Evolutionary conservation across 2,329 filamentous ascomycete genomes (phyloP).

Genomic region (Blastomyces silverae): DNA sequence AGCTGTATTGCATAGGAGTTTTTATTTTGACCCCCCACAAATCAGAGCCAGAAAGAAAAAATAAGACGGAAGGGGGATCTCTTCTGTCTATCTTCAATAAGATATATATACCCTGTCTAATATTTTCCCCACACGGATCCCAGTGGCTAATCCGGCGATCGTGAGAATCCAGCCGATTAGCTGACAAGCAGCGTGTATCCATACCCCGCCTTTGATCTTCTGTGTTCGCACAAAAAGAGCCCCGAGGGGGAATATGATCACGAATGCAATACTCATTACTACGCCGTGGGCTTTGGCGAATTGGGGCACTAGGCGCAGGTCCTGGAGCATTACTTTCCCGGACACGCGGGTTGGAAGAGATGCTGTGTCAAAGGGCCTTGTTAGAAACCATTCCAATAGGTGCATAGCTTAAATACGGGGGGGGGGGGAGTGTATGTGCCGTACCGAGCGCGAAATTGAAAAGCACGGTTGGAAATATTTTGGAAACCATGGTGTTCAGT

Average conservation of each 20-base stretch:
- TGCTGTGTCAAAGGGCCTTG: background rate
- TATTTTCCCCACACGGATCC: constrained; percentile 28
- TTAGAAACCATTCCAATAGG: background rate
- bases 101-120: constrained; percentile 19
- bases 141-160: constrained; percentile 27
- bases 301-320: constrained; percentile 20
- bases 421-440: too few species aligned
- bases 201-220: constrained; percentile 20
- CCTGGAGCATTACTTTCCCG: constrained; percentile 17
- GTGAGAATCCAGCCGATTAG: constrained; percentile 27
- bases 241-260: constrained; percentile 26
- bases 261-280: constrained; percentile 27
- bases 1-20: constrained; percentile 13
- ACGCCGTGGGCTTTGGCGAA: constrained; percentile 25
- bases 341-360: constrained; percentile 7
- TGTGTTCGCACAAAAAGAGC: constrained; percentile 26
- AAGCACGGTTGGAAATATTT: background rate
- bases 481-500: background rate
- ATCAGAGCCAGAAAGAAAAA: background rate
- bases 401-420: background rate
- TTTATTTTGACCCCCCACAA: background rate
- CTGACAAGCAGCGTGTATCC: constrained; percentile 27
- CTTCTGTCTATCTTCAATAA: too few species aligned
- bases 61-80: background rate
- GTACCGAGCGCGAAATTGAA: background rate